Evolutionary conservation across 2,329 filamentous ascomycete genomes (phyloP).

Genomic region (Cordyceps pruinosa): DNA sequence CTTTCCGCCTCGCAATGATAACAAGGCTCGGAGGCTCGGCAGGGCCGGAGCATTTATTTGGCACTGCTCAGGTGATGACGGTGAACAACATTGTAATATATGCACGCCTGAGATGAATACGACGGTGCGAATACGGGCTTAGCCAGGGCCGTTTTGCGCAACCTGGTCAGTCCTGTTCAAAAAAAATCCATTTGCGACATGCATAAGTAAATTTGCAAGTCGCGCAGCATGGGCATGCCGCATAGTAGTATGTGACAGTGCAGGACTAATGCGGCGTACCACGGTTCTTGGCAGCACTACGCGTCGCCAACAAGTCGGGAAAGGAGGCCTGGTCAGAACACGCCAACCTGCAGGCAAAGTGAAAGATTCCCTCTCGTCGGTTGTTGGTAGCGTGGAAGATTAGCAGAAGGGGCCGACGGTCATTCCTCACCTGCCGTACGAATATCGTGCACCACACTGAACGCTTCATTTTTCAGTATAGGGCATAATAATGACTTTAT

Average conservation of each 20-base stretch:
- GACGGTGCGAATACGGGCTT: conserved; percentile 5
- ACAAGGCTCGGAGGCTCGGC: not conserved
- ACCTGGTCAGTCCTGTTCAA: not conserved
- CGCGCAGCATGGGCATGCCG: not conserved
- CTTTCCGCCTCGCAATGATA: not conserved
- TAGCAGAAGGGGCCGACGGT: not conserved
- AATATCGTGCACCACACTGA: not conserved
- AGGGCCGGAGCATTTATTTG: not conserved
- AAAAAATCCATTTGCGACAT: not conserved
- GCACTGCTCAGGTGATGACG: not conserved
- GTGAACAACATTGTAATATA: conserved; percentile 1
- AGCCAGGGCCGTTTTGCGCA: not conserved
- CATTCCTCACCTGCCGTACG: not conserved
- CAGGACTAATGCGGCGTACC: not conserved
- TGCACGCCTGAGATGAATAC: conserved; percentile 2
- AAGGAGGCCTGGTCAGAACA: not conserved
- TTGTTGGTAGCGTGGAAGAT: not conserved
- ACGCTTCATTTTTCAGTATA: not conserved
- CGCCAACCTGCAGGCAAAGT: not conserved
- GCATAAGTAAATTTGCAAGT: conserved; percentile 2
- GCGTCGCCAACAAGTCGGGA: not conserved
- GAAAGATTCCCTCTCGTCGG: not conserved
- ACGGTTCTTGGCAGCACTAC: not conserved
- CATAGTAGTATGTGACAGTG: not conserved
- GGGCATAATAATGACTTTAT: not conserved